Evolutionary conservation across 495 filamentous ascomycete genomes (phyloP).

Genomic region (Collariella sp.): DNA sequence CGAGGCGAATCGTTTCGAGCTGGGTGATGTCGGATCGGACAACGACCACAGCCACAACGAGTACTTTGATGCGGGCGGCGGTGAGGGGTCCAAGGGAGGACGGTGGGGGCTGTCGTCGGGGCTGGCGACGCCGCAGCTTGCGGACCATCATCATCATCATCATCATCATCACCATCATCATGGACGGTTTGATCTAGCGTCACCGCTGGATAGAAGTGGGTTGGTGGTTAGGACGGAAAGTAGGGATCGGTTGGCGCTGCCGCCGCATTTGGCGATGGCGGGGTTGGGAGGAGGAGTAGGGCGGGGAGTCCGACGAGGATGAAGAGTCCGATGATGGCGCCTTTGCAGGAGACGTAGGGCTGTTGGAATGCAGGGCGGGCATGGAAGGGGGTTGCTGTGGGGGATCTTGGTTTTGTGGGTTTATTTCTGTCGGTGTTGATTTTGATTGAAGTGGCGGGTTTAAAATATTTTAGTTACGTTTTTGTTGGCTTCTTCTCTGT

Average conservation of each 20-base stretch:
- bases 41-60: constrained; percentile 51
- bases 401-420: constrained; percentile 3
- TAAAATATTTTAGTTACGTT: neutral
- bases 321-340: constrained; percentile 54
- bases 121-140: constrained; percentile 53
- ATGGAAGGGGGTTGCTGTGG: neutral
- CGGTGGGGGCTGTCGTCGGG: constrained; percentile 46
- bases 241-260: constrained; percentile 54
- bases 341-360: constrained; percentile 33
- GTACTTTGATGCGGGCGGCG: constrained; percentile 47
- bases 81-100: too few species aligned
- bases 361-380: neutral
- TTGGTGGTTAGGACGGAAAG: constrained; percentile 74
- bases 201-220: constrained; percentile 58
- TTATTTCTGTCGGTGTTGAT: constrained; percentile 2
- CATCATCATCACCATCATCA: constrained; percentile 3
- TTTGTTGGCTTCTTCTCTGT: neutral
- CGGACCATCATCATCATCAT: neutral
- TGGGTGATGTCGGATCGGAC: constrained; percentile 50
- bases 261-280: constrained; percentile 36
- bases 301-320: constrained; percentile 55
- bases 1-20: constrained; percentile 57
- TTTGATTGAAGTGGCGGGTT: neutral
- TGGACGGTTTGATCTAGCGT: constrained; percentile 12
- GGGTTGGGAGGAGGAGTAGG: constrained; percentile 49